Percentiles rank a stretch among this genome's conserved stretches.
Conservation (phyloP, 345 rosid species). For the Ceriops zippeliana region DNA sequence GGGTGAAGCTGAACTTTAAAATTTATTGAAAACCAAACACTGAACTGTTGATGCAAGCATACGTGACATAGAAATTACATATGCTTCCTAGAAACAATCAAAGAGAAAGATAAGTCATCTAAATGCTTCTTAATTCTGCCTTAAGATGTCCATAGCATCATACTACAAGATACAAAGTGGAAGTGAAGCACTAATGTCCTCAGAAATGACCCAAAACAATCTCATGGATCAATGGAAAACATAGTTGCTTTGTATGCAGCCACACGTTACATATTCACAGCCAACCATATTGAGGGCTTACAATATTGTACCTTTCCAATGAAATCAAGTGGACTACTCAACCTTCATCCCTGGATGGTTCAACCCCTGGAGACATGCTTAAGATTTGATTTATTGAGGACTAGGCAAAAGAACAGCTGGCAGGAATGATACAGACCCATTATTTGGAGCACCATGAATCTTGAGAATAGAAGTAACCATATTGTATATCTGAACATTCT, state of each 20-base stretch:
- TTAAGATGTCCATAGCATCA: background rate
- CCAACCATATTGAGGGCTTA: background rate
- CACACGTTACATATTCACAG: constrained; percentile 3
- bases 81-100: no score
- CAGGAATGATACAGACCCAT: constrained; percentile 60
- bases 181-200: background rate
- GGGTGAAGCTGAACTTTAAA: no score
- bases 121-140: background rate
- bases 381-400: constrained; percentile 11
- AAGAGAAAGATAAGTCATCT: no score
- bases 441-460: constrained; percentile 70
- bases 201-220: background rate
- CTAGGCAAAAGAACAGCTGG: constrained; percentile 44
- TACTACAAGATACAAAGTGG: background rate
- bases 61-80: no score
- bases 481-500: constrained; percentile 89
- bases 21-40: no score
- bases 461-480: constrained; percentile 73
- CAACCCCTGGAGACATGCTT: background rate
- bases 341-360: background rate
- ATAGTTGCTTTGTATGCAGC: background rate
- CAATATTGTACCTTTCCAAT: background rate
- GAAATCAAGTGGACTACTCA: background rate
- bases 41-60: no score
- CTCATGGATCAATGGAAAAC: background rate